Evolutionary conservation across 805 yeast species (phyloP).

Genomic region (Cyberlindnera veronae): DNA sequence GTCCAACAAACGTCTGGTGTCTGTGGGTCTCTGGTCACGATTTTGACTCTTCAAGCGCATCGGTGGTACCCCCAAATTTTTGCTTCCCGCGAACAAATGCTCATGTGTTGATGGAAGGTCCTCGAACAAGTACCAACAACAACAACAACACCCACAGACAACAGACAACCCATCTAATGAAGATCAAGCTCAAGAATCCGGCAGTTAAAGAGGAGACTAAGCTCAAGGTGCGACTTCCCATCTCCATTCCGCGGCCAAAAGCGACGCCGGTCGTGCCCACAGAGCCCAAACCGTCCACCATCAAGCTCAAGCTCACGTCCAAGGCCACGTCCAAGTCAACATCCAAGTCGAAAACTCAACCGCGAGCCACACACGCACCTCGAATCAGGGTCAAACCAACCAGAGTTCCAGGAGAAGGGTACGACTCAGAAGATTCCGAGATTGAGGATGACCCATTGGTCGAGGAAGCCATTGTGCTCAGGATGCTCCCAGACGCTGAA

Average conservation of each 20-base stretch:
- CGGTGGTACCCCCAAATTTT: constrained; percentile 5
- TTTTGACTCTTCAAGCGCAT: no score
- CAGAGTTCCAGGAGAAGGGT: constrained; percentile 89
- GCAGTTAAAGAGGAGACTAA: constrained; percentile 5
- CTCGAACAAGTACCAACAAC: not conserved
- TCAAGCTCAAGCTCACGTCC: constrained; percentile 15
- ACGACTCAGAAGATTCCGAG: constrained; percentile 95
- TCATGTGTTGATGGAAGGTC: not conserved
- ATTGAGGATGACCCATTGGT: constrained; percentile 90
- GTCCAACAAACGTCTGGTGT: no score
- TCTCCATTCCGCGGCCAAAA: constrained; percentile 4
- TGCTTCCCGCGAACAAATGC: constrained; percentile 3
- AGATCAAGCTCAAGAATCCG: constrained; percentile 13
- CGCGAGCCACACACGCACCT: constrained; percentile 25
- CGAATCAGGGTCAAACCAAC: constrained; percentile 46
- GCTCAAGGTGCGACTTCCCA: constrained; percentile 16
- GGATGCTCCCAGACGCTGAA: constrained; percentile 67
- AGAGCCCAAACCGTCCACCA: constrained; percentile 7
- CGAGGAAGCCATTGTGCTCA: constrained; percentile 79
- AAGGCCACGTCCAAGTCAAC: no score
- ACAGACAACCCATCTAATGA: no score
- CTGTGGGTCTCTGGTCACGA: no score
- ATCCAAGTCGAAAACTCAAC: not conserved
- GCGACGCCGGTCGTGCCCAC: constrained; percentile 3
- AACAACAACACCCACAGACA: not conserved